Conservation (phyloP, 169 alveolate species). For the Eimeria falciformis region DNA sequence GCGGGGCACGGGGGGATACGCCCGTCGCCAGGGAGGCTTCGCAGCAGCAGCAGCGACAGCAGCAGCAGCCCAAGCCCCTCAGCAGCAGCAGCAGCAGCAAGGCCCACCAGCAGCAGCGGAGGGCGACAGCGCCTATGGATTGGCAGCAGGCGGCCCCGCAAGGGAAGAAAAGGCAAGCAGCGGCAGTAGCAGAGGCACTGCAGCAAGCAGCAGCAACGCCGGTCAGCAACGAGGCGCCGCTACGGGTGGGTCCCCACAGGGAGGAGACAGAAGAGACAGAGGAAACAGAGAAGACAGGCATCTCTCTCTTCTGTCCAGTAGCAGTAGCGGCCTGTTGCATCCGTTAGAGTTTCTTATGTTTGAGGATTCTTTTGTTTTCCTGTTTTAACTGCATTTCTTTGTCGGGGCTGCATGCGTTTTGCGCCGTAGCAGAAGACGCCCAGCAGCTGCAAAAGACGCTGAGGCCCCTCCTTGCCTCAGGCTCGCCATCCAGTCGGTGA, state of each 20-base stretch:
- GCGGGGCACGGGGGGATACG: conserved; percentile 66
- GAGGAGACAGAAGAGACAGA: neutral
- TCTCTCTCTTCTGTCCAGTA: no score
- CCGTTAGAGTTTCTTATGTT: no score
- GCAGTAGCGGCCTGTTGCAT: no score
- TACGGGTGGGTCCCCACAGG: no score
- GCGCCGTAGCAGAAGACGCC: neutral
- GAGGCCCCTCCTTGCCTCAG: neutral
- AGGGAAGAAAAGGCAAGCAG: neutral
- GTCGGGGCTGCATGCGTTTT: no score
- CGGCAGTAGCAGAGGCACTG: neutral
- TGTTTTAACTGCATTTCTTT: no score
- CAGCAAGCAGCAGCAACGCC: neutral
- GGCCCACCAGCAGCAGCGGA: conserved; percentile 4
- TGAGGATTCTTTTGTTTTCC: no score
- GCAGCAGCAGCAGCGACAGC: neutral
- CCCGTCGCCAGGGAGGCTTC: neutral
- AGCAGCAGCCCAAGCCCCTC: neutral
- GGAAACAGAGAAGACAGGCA: no score
- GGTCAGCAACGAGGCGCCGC: neutral
- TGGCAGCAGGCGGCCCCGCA: neutral
- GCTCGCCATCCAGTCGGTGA: neutral
- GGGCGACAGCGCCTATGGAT: neutral
- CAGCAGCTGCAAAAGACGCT: no score
- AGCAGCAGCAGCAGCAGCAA: neutral